Evolutionary conservation across 371 early-diverging fungal species (phyloP), one percentile per base, ranked within the genome.

Genomic region (Mucor circinelloides): DNA sequence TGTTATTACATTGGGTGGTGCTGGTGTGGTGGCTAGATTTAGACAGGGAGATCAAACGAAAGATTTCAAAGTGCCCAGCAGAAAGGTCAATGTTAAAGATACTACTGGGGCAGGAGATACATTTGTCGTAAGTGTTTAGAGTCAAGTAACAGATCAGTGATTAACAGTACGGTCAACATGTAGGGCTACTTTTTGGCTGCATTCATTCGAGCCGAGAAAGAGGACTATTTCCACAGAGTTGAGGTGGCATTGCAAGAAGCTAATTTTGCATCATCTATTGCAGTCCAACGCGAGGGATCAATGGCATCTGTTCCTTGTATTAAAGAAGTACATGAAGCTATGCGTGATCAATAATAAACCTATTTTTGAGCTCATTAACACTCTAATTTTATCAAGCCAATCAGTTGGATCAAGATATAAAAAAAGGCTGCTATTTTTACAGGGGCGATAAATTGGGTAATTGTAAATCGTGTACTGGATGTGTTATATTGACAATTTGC

Each of bases 81-180:
- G 75, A 30, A 83, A 81, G 64, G 84, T 80, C 17, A 31, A 76
- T 27, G 84, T 89, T 44, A 81, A 78, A 34, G 91, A 93, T 69
- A 93, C 94, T 0, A 92, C 92, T 10, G 93, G 84, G 3, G 89
- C 93, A 15, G 96, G 96, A 40, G 96, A 95, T 67, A 91, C 93
- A 15, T 95, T 94, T 86, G 87, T 93, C 13, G 95, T 79, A 79
- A 77, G 75, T 68, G 27, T 17, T 40, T 40, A 17, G 3, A 17
- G 2, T 17, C 9, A 40, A 40, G 3, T 40, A 1, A 5, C 21
- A 25, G 25, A 27, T 13, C 27, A 27, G 27, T 27, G 12, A 27
- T 15, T 52, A 27, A 27, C 27, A 6, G n/a, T n/a, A n/a, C n/a
- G n/a, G n/a, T 15, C 0, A 23, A 27, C n/a, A 27, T 77, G 81